These are phyloP conservation scores for Funneliformis geosporum DNA, from an alignment of 192 early-diverging fungal genomes.

Conservation along the genomic window DNA sequence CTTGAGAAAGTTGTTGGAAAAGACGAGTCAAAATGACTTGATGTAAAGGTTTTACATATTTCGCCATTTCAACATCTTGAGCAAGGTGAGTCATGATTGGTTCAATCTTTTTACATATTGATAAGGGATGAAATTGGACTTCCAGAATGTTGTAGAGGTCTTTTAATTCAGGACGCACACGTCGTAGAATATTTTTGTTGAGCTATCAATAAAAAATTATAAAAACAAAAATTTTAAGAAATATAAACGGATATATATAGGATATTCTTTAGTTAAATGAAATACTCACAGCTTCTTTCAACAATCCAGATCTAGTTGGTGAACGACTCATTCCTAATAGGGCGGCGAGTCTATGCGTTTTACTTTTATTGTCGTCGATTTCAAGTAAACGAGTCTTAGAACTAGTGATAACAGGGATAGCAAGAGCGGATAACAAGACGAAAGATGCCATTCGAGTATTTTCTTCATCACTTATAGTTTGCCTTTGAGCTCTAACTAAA, in stretches of 20 bases:
- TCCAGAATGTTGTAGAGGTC: constrained; percentile 95
- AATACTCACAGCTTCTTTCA: constrained; percentile 72
- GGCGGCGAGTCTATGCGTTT: constrained; percentile 76
- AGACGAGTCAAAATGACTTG: constrained; percentile 96
- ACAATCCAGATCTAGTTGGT: constrained; percentile 86
- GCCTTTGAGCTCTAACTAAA: constrained; percentile 72
- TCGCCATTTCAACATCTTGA: constrained; percentile 73
- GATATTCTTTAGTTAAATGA: background rate
- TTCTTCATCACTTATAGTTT: constrained; percentile 83
- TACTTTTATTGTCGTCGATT: constrained; percentile 80
- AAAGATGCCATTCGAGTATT: constrained; percentile 87
- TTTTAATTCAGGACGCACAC: constrained; percentile 84
- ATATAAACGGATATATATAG: background rate
- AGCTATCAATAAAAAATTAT: constrained; percentile 36
- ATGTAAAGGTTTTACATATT: constrained; percentile 93
- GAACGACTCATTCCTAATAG: constrained; percentile 81
- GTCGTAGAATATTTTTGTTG: constrained; percentile 80
- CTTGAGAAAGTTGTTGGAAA: constrained; percentile 96
- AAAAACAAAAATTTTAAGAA: background rate
- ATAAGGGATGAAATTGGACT: constrained; percentile 98
- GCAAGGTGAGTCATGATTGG: constrained; percentile 79
- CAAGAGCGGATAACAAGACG: constrained; percentile 91
- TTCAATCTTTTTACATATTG: constrained; percentile 95
- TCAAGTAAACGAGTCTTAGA: constrained; percentile 74
- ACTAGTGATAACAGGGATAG: constrained; percentile 94